Evolutionary conservation across 1,139 yeast genomes (phyloP), one percentile per base, ranked within the genome.

Genomic region (Lipomyces yarrowii): DNA sequence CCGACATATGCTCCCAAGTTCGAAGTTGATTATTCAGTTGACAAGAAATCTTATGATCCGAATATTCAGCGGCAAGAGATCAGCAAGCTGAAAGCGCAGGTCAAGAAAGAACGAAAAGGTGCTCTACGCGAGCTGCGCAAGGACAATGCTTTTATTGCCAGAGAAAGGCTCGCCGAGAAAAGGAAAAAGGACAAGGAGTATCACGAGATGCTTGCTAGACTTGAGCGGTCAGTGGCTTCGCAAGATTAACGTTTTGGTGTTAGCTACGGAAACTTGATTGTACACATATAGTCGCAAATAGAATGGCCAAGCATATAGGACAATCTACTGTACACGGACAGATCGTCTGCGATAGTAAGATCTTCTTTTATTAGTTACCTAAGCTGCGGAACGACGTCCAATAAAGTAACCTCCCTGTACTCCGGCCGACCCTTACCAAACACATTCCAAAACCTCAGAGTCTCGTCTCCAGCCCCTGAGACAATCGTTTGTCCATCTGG

Each of bases 391-490:
- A 68, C 63, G 8, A 58, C 67, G 55, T 68, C 70, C 35, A 68
- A 56, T 23, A 68, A 42, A 3, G 70, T 67, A 18, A 61, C 57
- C 18, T 66, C 69, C 23, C 62, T 60, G 55, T 64, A 63, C 59
- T 64, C 69, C 7, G 65, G 67, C 42, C 68, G 56, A 30, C 64
- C 61, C 54, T 64, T 63, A 23, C 69, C 70, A 66, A 71, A 72
- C n/a, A 71, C 71, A 46, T 68, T 71, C 74, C 74, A 72, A 64
- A 73, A 72, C 56, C 98, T 79, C 67, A 94, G 80, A 0, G 99
- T 94, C 77, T 96, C 99, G 78, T 94, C 99, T 1, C 99, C 99
- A 0, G 99, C 98, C 0, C 99, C 99, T 0, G 99, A 93, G 2
- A 94, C 99, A n/a, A 94, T 89, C 0, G 98, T 91, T 70, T 91